These are phyloP conservation scores for Wilcoxina mikolae DNA, from an alignment of 495 filamentous ascomycete species.

Conservation along the genomic window DNA sequence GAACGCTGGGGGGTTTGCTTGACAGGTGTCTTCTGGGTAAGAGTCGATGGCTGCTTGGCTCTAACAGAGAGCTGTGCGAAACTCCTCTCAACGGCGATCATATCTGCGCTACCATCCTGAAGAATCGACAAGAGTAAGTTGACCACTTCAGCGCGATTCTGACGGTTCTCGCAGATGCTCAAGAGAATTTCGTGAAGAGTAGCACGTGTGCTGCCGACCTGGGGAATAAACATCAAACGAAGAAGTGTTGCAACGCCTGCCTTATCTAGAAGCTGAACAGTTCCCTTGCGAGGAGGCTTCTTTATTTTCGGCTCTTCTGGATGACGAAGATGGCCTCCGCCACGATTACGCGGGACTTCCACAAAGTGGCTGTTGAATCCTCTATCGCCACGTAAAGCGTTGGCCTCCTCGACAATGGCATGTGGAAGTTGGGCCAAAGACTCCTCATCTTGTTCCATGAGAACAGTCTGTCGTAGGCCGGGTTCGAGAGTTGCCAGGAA, in stretches of 20 bases:
- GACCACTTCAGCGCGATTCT: slow-evolving; percentile 89
- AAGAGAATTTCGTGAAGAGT: slow-evolving; percentile 73
- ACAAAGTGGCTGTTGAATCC: slow-evolving; percentile 42
- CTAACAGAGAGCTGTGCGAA: slow-evolving; percentile 83
- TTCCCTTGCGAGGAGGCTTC: slow-evolving; percentile 61
- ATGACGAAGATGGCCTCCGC: slow-evolving; percentile 27
- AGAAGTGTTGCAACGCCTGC: slow-evolving; percentile 85
- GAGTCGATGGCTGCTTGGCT: slow-evolving; percentile 58
- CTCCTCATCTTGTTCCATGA: slow-evolving; percentile 85
- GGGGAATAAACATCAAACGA: slow-evolving; percentile 90
- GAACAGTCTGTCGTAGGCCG: slow-evolving; percentile 63
- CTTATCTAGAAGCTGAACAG: slow-evolving; percentile 94
- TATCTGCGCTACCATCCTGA: slow-evolving; percentile 89
- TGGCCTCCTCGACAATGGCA: slow-evolving; percentile 72
- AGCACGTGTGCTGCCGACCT: slow-evolving; percentile 64
- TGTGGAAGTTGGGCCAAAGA: slow-evolving; percentile 70
- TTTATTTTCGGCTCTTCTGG: slow-evolving; percentile 35
- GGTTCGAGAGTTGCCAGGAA: slow-evolving; percentile 87
- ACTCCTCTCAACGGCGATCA: slow-evolving; percentile 84
- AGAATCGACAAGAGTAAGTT: slow-evolving; percentile 82
- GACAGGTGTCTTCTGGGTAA: slow-evolving; percentile 58
- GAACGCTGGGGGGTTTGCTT: slow-evolving; percentile 15
- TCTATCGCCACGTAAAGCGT: slow-evolving; percentile 49
- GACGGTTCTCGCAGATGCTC: slow-evolving; percentile 81
- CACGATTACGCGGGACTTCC: slow-evolving; percentile 39